phyloP scores from a whole-genome alignment of 2,329 filamentous ascomycete species.

The Kalaharituber pfeilii region DNA sequence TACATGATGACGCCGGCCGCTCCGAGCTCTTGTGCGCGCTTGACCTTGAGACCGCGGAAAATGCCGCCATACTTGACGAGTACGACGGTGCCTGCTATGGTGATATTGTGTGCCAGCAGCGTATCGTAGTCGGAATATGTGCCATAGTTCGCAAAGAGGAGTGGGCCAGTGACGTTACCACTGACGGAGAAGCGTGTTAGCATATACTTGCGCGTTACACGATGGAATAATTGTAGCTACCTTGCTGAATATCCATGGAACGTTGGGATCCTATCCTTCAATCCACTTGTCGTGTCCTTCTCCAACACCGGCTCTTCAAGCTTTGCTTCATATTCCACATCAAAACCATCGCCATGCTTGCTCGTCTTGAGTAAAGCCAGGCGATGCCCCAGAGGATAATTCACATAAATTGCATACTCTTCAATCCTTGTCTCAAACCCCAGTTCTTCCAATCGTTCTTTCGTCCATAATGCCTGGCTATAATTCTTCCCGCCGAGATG shows the following conservation, averaged over 20 bases:
- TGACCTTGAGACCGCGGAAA: conserved; percentile 82
- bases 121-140: conserved; percentile 76
- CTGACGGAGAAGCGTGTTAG: conserved; percentile 27
- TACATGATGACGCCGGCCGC: conserved; percentile 77
- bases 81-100: conserved; percentile 68
- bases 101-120: conserved; percentile 54
- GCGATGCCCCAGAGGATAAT: conserved; percentile 56
- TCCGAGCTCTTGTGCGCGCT: conserved; percentile 76
- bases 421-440: conserved; percentile 45
- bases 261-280: conserved; percentile 58
- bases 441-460: conserved; percentile 54
- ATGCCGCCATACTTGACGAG: conserved; percentile 70
- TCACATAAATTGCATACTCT: conserved; percentile 60
- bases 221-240: background rate
- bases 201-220: background rate
- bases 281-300: conserved; percentile 61
- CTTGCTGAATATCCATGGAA: conserved; percentile 85
- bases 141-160: conserved; percentile 83
- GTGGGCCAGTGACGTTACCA: conserved; percentile 75
- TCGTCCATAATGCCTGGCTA: conserved; percentile 61
- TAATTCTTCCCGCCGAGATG: conserved; percentile 64
- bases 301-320: conserved; percentile 70
- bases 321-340: conserved; percentile 58
- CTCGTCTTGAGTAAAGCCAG: conserved; percentile 43
- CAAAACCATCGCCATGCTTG: conserved; percentile 31